phyloP scores from a whole-genome alignment of 2,329 filamentous ascomycete genomes.

The Thielaviopsis populi region DNA sequence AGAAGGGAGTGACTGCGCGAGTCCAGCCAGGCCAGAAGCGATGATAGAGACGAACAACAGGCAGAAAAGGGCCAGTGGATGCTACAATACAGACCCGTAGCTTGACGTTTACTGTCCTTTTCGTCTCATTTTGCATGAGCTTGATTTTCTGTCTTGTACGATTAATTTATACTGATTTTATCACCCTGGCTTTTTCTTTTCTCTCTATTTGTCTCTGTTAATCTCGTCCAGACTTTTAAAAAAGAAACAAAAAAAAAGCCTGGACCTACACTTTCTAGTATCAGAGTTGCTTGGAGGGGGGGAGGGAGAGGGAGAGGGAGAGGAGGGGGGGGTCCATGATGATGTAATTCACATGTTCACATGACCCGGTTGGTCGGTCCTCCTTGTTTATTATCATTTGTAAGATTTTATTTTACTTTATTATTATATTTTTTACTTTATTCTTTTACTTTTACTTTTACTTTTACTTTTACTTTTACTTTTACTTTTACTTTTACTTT shows the following conservation, averaged over 20 bases:
- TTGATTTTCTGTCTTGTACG: constrained; percentile 1
- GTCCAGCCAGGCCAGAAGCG: not conserved
- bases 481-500: too few species aligned
- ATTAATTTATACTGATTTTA: not conserved
- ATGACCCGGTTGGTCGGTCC: not conserved
- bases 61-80: not conserved
- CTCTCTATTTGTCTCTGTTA: not conserved
- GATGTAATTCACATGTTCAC: not conserved
- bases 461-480: too few species aligned
- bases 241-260: not conserved
- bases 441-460: too few species aligned
- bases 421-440: too few species aligned
- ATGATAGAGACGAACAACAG: not conserved
- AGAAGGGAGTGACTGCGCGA: not conserved
- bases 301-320: too few species aligned
- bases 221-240: not conserved
- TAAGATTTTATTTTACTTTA: not conserved
- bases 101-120: not conserved
- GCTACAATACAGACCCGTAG: not conserved
- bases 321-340: too few species aligned
- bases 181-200: not conserved
- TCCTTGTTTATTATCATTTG: too few species aligned
- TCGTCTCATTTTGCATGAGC: not conserved
- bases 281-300: too few species aligned
- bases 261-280: not conserved